Evolutionary conservation across 257 asterid genomes (phyloP).

Genomic region (Solanum etuberosum): DNA sequence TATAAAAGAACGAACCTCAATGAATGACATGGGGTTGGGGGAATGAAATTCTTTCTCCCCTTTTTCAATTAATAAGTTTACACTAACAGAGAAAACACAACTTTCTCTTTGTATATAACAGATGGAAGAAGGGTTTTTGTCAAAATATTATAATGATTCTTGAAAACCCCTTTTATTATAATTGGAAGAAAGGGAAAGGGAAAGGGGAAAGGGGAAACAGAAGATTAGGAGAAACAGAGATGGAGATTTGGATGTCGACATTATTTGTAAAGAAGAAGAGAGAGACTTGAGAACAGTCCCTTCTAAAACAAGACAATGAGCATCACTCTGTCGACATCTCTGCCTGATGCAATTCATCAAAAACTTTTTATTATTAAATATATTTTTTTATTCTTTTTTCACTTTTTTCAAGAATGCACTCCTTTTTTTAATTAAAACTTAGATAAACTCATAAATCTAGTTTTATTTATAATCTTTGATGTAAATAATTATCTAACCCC

Average conservation of each 20-base stretch:
- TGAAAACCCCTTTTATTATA: background rate
- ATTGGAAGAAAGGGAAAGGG: background rate
- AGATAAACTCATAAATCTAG: background rate
- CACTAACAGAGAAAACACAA: background rate
- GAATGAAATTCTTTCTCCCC: background rate
- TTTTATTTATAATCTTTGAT: no score
- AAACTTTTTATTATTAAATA: background rate
- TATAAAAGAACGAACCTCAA: conserved; percentile 36
- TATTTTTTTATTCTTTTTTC: no score
- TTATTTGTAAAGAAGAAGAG: background rate
- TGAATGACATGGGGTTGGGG: conserved; percentile 41
- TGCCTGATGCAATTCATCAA: background rate
- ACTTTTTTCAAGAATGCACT: no score
- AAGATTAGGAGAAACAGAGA: background rate
- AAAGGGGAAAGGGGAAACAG: background rate
- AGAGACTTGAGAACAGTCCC: background rate
- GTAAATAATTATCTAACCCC: no score
- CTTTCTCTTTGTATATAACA: background rate
- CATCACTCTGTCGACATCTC: background rate
- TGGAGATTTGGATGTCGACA: background rate
- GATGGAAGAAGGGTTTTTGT: background rate
- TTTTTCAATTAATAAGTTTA: background rate
- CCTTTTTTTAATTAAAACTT: no score
- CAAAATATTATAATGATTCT: background rate
- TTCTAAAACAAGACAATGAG: background rate